Evolutionary conservation across 441 rosid species (phyloP), one percentile per base, ranked within the genome.

Genomic region (Adansonia gregorii): DNA sequence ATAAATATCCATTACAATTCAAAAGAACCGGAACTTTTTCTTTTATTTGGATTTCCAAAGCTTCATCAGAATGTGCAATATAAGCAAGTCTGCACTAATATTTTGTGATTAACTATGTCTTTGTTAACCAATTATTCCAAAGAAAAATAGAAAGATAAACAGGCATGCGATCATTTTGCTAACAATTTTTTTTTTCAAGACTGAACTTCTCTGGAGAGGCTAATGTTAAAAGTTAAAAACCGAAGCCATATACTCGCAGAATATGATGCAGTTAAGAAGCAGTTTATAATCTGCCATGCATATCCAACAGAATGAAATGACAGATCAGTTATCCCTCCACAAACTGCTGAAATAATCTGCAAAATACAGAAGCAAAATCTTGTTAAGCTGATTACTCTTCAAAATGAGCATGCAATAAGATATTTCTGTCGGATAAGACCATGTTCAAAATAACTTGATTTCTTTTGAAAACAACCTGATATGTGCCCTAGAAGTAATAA

Each of bases 261-360:
- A 87, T 96, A 94, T 2, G 99, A 91, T 72, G 98, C 98, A 73
- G 99, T 96, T 73, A 93, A 81, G 86, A 96, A 92, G 81, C 98
- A 96, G 80, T 96, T 93, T 71, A 91, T 39, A 41, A 96, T 74
- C 88, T 96, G 99, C 98, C 99, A 96, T 59, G 92, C 80, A 81
- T 96, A 94, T 77, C 99, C 99, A 82, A 94, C 72, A 51, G 98
- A 93, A 79, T 94, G 86, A 82, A 96, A 96, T 72, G 96, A 91
- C 69, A 94, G 88, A 88, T 96, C 99, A 1, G 99, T 93, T 60
- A 96, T 84, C 80, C 99, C 99, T 74, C 99, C 99, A 74, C 97
- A 96, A 73, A 96, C 88, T 67, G 99, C 99, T 67, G 99, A 96
- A 81, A 96, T 82, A 3, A 96, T 92, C 99, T 96, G 94, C 80